Evolutionary conservation across 768 basidiomycete species (phyloP), one percentile per base, ranked within the genome.

Genomic region (Stropharia rugosoannulata): DNA sequence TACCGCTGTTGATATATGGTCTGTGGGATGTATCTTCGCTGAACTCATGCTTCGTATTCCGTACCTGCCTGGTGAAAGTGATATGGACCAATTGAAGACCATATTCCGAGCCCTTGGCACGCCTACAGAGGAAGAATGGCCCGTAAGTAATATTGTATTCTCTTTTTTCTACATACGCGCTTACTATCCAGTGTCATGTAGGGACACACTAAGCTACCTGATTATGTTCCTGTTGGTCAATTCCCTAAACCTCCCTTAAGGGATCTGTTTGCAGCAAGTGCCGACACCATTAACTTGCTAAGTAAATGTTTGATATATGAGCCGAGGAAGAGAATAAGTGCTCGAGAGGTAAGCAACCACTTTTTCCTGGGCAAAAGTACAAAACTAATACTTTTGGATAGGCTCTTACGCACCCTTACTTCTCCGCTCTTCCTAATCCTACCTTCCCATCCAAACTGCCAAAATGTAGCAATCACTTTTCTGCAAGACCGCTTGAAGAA

Each of bases 51-150:
- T 98, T 35, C 85, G 97, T 13, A 94, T 90, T 22, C 97, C 97
- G 1, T 99, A 97, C 66, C 81, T 98, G 25, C 88, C 97, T 1
- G 97, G 95, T 15, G 95, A 97, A 61, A 90, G 85, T 49, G 97
- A 98, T 69, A 89, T 99, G 83, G 96, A 97, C 70, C 97, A 99
- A 67, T 73, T 99, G 32, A 95, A 95, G 69, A 93, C 89, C 36
- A 95, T 86, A 49, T 98, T 97, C 68, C 86, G 90, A 44, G 97
- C 96, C 0, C 80, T 99, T 22, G 97, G 97, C 0, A 95, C 96
- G 8, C 97, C 97, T 1, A 90, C 93, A 0, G 97, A 98, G 68
- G 89, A 93, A 49, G 96, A 98, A 19, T 99, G 97, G 97, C 96
- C 95, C 1, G 94, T 94, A 72, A 55, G 85, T 73, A 41, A 15